These are phyloP conservation scores for Dictyostelium firmibasis DNA, from an alignment of 78 protist species.

Conservation along the genomic window DNA sequence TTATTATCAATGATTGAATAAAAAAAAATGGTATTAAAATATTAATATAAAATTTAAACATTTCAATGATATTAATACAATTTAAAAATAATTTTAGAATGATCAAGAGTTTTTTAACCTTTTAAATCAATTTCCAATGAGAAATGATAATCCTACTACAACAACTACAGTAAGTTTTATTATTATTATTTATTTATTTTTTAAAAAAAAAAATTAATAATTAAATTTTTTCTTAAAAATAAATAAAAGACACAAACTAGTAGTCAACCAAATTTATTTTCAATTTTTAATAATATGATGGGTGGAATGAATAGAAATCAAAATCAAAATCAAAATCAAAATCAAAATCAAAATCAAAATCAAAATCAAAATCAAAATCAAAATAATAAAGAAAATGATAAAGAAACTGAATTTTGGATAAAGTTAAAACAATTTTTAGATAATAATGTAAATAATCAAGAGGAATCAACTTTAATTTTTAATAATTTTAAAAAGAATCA, in stretches of 20 bases:
- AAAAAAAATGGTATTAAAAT: too few species aligned
- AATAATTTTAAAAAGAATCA: neutral
- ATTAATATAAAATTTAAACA: too few species aligned
- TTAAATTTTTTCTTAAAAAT: too few species aligned
- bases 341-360: neutral
- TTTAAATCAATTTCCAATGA: neutral
- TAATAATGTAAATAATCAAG: neutral
- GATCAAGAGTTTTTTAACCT: neutral
- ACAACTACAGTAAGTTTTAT: neutral
- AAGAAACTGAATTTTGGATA: neutral
- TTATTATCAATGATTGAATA: too few species aligned
- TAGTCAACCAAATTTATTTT: neutral
- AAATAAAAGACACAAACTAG: neutral
- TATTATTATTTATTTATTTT: neutral
- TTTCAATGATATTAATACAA: too few species aligned
- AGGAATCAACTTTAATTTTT: neutral
- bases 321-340: neutral
- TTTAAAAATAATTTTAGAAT: neutral
- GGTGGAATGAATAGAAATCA: neutral
- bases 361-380: neutral
- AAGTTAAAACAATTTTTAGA: neutral
- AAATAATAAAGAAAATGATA: neutral
- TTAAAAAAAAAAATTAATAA: neutral
- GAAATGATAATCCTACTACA: neutral
- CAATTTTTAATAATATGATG: slow-evolving; percentile 7